Evolutionary conservation across 2,329 filamentous ascomycete species (phyloP), one percentile per base, ranked within the genome.

Genomic region (Colletotrichum tropicale): DNA sequence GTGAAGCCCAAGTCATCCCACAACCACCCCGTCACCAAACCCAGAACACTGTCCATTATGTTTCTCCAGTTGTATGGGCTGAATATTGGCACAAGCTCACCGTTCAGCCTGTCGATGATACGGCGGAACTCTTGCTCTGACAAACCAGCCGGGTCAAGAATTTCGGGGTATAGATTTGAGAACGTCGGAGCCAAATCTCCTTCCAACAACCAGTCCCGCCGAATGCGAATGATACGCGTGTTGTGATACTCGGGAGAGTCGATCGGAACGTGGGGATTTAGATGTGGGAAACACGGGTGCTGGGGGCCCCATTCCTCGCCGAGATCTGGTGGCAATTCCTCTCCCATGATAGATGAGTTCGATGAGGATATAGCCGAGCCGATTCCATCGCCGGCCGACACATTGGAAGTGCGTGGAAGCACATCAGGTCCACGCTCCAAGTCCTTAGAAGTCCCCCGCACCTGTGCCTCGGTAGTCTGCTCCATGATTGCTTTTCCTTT

Each of bases 101-200:
- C 86, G 81, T 99, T 99, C 70, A 98, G 89, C 80, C 93, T 94
- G 75, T 96, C 92, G 71, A 99, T 92, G 34, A 98, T 87, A 13
- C 89, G 89, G 5, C 97, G 92, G 81, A 99, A 99, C 80, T 98
- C 95, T 75, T 93, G 93, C 83, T 99, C 97, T 1, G 92, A 90
- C 58, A 99, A 86, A 36, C 96, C 92, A 0, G 91, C 92, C 1
- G 96, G 95, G 78, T 98, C 96, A 9, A 99, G 88, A 74, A 99
- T 98, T 82, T 99, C 97, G 0, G 97, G 97, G 81, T 99, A 99
- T 4, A 98, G 88, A 80, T 98, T 98, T 18, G 95, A 97, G 82
- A 98, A 98, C 0, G 96, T 95, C 0, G 97, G 97, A 2, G 96
- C 96, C 32, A 98, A 87, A 84, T 99, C 97, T 43, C 96, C 97